Conservation (phyloP, 345 rosid genomes). For the Pugionium cornutum region DNA sequence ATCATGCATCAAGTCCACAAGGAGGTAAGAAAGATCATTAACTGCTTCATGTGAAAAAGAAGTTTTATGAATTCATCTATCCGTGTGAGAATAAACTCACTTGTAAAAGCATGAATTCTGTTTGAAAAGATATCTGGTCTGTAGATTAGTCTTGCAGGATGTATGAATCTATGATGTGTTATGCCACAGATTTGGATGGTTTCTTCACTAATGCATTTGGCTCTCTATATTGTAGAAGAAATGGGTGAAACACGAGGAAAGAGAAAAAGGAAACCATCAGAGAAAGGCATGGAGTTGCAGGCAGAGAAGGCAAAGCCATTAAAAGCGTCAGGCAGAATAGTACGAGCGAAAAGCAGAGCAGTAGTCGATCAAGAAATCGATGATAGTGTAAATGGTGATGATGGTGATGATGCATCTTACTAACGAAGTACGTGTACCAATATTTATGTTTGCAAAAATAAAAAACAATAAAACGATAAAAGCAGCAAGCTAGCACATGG, state of each 20-base stretch:
- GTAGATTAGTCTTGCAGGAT: neutral
- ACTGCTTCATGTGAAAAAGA: constrained; percentile 18
- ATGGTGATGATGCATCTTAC: constrained; percentile 39
- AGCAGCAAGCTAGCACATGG: constrained; percentile 6
- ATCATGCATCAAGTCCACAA: constrained; percentile 68
- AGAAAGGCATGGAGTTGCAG: constrained; percentile 92
- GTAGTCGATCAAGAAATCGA: constrained; percentile 52
- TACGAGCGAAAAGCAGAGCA: constrained; percentile 59
- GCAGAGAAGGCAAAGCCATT: constrained; percentile 86
- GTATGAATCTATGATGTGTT: constrained; percentile 2
- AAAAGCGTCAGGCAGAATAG: constrained; percentile 60
- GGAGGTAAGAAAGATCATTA: constrained; percentile 57
- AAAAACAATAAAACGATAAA: neutral
- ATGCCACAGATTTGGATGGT: constrained; percentile 8
- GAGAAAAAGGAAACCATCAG: constrained; percentile 89
- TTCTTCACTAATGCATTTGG: constrained; percentile 35
- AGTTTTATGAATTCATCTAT: neutral
- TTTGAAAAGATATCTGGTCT: neutral
- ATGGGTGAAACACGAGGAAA: constrained; percentile 69
- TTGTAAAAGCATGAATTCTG: neutral
- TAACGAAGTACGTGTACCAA: constrained; percentile 20
- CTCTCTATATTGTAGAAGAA: constrained; percentile 53
- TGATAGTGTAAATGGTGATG: constrained; percentile 57
- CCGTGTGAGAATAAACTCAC: neutral
- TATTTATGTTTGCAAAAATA: neutral